Base-by-base conservation (phyloP, 331 rosid genomes). In the Malus hybrid region DNA sequence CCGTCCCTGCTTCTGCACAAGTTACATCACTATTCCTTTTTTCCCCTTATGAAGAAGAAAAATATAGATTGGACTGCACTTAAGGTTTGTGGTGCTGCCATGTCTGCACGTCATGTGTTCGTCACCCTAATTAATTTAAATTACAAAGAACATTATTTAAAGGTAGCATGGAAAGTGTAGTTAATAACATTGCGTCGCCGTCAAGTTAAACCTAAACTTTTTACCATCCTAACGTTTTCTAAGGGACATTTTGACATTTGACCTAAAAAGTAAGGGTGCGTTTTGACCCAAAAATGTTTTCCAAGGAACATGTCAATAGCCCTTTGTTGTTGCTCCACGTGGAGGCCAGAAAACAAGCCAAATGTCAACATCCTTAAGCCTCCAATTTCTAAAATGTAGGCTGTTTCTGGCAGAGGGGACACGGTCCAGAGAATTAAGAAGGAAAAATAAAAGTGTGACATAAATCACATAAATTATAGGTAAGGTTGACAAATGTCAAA, bases 301-400 rank as follows among this genome's bases (percentile, higher is more conserved):
- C 20, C 3, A 18, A 3, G 24, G 73, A 70, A 64, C 22, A 19
- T 28, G 77, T 70, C 80, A 70, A 71, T 29, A 44, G 44, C 70
- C 68, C 57, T 16, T 63, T 69, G 46, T 14, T 33, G 14, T 63
- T 46, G 48, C 73, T 63, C 84, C 80, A 80, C 84, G 77, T 75
- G 84, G 84, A 63, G 84, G 72, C 32, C 15, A 14, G 22, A 42
- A 16, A 61, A 32, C 20, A 16, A 72, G 18, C 67, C 56, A 61
- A 73, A 16, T 13, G 60, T 73, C 77, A 60, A 50, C 76, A 60
- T 16, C 15, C 14, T 62, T 4, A 6, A 10, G 28, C 24, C 10
- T 28, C 66, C 9, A 62, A 28, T 6, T 60, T 36, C 10, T 36
- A 36, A 36, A 36, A 36, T 26, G 57, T 5, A 7, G 36, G 57